phyloP scores from a whole-genome alignment of 108 stramenopile genomes.

The Schizochytrium sp. region DNA sequence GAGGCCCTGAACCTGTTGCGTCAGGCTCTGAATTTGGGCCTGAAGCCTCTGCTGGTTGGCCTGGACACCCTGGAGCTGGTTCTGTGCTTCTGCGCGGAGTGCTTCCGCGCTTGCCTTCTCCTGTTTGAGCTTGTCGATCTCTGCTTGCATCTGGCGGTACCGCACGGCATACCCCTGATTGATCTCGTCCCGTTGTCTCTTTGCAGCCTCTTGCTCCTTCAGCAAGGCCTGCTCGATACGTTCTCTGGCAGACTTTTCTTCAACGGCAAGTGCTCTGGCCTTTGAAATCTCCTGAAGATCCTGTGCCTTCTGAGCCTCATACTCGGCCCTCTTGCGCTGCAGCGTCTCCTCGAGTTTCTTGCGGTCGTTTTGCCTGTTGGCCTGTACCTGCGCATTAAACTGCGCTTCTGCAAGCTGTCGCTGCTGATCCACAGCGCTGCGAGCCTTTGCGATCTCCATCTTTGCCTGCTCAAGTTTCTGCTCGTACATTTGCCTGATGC shows the following conservation, averaged over 20 bases:
- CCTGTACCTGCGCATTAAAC: slow-evolving; percentile 30
- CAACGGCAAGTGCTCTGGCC: slow-evolving; percentile 11
- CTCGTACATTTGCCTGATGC: slow-evolving; percentile 8
- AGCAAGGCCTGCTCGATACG: slow-evolving; percentile 49
- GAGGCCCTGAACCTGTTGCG: slow-evolving; percentile 12
- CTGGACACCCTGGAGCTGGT: slow-evolving; percentile 22
- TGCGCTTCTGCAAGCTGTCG: slow-evolving; percentile 43
- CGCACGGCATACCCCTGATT: slow-evolving; percentile 23
- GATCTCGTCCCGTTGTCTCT: slow-evolving; percentile 56
- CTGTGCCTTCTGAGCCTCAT: slow-evolving; percentile 58
- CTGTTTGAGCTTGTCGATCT: slow-evolving; percentile 62
- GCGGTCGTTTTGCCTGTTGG: slow-evolving; percentile 57
- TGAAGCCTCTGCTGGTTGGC: slow-evolving; percentile 43
- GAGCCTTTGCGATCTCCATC: slow-evolving; percentile 3
- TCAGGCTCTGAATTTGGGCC: slow-evolving; percentile 48
- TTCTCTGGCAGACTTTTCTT: neutral
- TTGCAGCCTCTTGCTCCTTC: slow-evolving; percentile 42
- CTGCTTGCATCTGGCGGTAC: slow-evolving; percentile 35
- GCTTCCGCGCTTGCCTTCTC: slow-evolving; percentile 44
- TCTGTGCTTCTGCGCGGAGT: slow-evolving; percentile 38
- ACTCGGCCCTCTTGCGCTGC: slow-evolving; percentile 54
- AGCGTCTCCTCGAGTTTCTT: slow-evolving; percentile 58
- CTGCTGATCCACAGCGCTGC: slow-evolving; percentile 48
- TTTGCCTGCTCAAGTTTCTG: slow-evolving; percentile 42
- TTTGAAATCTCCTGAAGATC: slow-evolving; percentile 59